Evolutionary conservation across 2,329 filamentous ascomycete species (phyloP).

Genomic region (Stenocarpella maydis): DNA sequence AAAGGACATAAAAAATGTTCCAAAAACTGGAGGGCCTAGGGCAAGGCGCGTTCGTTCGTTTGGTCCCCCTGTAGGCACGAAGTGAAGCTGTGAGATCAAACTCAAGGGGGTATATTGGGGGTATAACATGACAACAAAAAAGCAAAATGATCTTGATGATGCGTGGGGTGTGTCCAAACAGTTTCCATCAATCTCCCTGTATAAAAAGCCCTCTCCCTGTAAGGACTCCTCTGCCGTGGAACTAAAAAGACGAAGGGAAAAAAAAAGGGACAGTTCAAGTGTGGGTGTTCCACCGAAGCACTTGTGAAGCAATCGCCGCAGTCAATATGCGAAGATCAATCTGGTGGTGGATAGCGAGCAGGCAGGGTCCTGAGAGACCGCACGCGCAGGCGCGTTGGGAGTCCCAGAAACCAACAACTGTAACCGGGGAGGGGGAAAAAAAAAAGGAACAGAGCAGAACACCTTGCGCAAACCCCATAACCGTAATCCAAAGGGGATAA

Average conservation of each 20-base stretch:
- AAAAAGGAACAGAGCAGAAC: constrained; percentile 11
- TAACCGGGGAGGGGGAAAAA: no score
- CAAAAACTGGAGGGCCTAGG: neutral
- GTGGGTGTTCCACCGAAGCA: neutral
- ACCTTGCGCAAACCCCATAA: constrained; percentile 18
- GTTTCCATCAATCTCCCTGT: constrained; percentile 19
- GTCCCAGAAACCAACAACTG: neutral
- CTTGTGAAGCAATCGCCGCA: constrained; percentile 6
- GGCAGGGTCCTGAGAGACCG: neutral
- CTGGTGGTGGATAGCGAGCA: constrained; percentile 7
- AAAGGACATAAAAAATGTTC: neutral
- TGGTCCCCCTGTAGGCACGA: neutral
- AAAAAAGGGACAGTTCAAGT: neutral
- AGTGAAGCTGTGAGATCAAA: constrained; percentile 9
- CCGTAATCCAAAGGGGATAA: constrained; percentile 21
- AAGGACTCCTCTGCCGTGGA: neutral
- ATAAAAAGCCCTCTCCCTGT: constrained; percentile 4
- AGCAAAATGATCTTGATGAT: constrained; percentile 4
- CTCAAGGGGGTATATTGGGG: constrained; percentile 29
- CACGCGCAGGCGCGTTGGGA: neutral
- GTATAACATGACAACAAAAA: constrained; percentile 22
- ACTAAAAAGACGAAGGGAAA: neutral
- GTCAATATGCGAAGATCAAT: constrained; percentile 29
- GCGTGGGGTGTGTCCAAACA: neutral
- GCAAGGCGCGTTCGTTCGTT: neutral